Percentiles rank a stretch among this genome's conserved stretches.
Evolutionary conservation across 495 filamentous ascomycete species (phyloP).

Genomic region (Aspergillus indologenus): DNA sequence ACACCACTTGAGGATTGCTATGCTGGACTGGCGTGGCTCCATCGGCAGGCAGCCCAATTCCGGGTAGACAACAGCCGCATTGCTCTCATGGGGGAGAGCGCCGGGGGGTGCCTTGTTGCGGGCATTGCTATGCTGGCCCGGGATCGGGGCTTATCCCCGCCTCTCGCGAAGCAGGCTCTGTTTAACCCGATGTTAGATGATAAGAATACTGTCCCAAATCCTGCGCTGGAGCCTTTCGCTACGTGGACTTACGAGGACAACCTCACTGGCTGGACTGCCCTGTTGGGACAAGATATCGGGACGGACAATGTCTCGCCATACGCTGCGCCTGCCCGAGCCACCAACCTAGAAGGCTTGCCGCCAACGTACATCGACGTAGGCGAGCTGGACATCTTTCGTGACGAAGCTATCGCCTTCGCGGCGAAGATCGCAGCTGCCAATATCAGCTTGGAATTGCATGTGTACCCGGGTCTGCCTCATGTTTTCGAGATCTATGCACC

Average conservation of each 20-base stretch:
- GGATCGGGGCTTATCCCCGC: slow-evolving; percentile 31
- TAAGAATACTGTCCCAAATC: slow-evolving; percentile 5
- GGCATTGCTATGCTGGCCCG: slow-evolving; percentile 37
- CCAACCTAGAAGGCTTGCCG: slow-evolving; percentile 19
- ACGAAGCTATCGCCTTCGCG: slow-evolving; percentile 20
- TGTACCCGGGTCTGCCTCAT: slow-evolving; percentile 26
- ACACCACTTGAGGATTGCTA: slow-evolving; percentile 32
- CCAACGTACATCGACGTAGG: slow-evolving; percentile 26
- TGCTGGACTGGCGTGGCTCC: slow-evolving; percentile 37
- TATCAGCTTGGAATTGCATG: slow-evolving; percentile 24
- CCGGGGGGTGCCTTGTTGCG: slow-evolving; percentile 52
- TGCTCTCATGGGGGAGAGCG: slow-evolving; percentile 52
- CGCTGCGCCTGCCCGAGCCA: slow-evolving; percentile 17
- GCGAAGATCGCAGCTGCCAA: slow-evolving; percentile 19
- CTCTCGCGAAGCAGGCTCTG: slow-evolving; percentile 39
- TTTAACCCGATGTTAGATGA: slow-evolving; percentile 48
- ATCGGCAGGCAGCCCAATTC: slow-evolving; percentile 30
- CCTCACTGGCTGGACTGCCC: slow-evolving; percentile 6
- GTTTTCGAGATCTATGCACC: slow-evolving; percentile 25
- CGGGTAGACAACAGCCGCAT: slow-evolving; percentile 53
- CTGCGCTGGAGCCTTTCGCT: slow-evolving; percentile 12
- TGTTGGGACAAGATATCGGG: not conserved
- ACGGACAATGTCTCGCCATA: slow-evolving; percentile 11
- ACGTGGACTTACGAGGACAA: slow-evolving; percentile 24
- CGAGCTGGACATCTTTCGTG: slow-evolving; percentile 22